These are phyloP conservation scores for Balamuthia mandrillaris DNA, from an alignment of 208 protist species.

Conservation along the genomic window DNA sequence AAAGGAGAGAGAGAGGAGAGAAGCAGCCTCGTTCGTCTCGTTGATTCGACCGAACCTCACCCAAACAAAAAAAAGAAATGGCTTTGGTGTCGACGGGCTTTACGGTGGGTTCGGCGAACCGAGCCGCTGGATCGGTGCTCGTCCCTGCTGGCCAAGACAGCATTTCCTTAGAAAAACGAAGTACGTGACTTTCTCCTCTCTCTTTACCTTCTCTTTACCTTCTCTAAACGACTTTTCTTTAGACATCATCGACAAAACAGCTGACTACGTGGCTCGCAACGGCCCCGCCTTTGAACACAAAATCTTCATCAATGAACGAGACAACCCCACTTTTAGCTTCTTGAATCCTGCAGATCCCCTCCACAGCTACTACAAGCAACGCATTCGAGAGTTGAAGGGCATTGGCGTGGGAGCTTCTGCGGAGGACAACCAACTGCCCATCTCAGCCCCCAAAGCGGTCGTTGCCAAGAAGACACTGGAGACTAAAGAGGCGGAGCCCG, in stretches of 20 bases:
- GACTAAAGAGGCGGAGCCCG: not conserved
- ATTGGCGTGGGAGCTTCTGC: not conserved
- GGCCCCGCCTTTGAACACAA: conserved; percentile 51
- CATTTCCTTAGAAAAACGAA: not conserved
- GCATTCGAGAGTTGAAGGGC: conserved; percentile 31
- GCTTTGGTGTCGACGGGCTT: not conserved
- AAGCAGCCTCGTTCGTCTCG: not conserved
- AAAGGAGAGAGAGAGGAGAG: not conserved
- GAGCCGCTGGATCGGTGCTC: not conserved
- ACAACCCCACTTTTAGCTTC: conserved; percentile 59
- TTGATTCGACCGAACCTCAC: not conserved
- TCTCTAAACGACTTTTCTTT: not conserved
- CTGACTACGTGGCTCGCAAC: conserved; percentile 44
- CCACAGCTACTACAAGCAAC: conserved; percentile 49
- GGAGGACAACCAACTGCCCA: not conserved
- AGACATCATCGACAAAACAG: conserved; percentile 54
- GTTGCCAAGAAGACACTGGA: not conserved
- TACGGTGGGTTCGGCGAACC: not conserved
- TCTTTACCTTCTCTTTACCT: not conserved
- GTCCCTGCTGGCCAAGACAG: not conserved
- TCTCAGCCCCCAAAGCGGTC: not conserved
- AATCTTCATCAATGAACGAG: conserved; percentile 40
- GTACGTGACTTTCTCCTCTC: not conserved
- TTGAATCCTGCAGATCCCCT: conserved; percentile 33
- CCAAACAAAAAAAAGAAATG: not conserved